Evolutionary conservation across 2,329 filamentous ascomycete species (phyloP), one percentile per base, ranked within the genome.

Genomic region (Graphium sp.): DNA sequence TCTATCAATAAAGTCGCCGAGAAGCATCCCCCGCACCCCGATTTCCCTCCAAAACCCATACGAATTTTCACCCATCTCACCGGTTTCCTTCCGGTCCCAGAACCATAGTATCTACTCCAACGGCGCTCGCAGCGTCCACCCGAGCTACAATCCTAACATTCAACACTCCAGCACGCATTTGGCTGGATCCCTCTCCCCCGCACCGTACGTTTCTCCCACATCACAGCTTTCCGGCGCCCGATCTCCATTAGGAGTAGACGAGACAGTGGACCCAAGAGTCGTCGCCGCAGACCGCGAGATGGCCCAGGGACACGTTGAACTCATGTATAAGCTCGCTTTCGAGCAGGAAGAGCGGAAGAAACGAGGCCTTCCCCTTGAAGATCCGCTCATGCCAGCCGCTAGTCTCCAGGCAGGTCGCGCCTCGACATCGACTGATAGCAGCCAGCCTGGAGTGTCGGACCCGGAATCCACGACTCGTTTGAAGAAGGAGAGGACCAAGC

Each of bases 271-370:
- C 48, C 73, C 77, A 34, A 65, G 64, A 34, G 66, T 93, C 11
- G 66, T 94, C 15, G 68, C 76, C 34, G 66, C 69, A 34, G 81
- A 93, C 51, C 71, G 67, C 46, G 62, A 66, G 43, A 75, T 76
- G 56, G 74, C 81, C 37, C 74, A 89, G 49, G 63, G 75, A 38
- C 80, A 93, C 48, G 73, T 94, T 50, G 84, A 93, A 49, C 73
- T 81, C 41, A 73, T 95, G 48, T 95, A 94, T 53, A 83, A 75
- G 35, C 78, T 84, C 39, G 85, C 93, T 37, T 78, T 93, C 74
- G 82, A 84, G 49, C 80, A 92, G 41, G 85, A 94, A 43, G 69
- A 66, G 33, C 69, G 69, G 29, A 75, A 74, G 47, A 37, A 59
- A 58, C 26, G 70, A n/a, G n/a, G n/a, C n/a, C n/a, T n/a, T n/a